Base-by-base conservation (phyloP, 139 green algal genomes). In the Chlamydomonas incerta region DNA sequence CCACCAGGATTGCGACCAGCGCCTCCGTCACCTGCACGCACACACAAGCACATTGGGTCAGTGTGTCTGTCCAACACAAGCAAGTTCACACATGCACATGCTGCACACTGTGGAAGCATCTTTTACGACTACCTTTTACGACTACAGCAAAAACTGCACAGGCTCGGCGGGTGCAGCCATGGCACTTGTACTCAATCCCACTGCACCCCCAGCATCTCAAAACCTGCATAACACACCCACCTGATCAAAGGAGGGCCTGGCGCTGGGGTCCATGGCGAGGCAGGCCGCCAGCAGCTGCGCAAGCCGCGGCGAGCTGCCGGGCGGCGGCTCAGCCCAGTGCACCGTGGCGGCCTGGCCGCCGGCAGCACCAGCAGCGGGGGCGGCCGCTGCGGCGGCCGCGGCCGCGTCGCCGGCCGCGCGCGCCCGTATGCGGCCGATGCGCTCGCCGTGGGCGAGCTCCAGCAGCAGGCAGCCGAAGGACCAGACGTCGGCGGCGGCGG, bases 391-490 rank as follows among this genome's bases (percentile, higher is more conserved):
- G 1, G 62, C 14, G 8, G 62, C 23, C 4, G 62, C 62, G 3
- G 62, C 62, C 9, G 67, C 34, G 31, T n/a, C n/a, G n/a, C n/a
- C n/a, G n/a, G n/a, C n/a, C n/a, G 31, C 4, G 31, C 18, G 17
- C 1, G 62, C 62, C 17, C 62, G 62, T 13, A 33, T 68, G 62
- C 26, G 24, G 23, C 26, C 3, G 23, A 74, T 55, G 69, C 23
- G 20, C 21, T 33, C 21, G 9, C 71, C 71, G 20, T 62, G 24
- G 26, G 24, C 4, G 10, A 73, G 26, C 62, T 87, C 55, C 14
- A 52, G 81, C 58, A 87, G 41, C 28, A 87, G 29, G 15, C 82
- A 60, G 47, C 83, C 83, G 34, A 83, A 88, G 23, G 83, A 29
- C 57, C 74, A 88, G 37, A 88, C 83, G 66, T 88, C 83, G 3